phyloP scores from a whole-genome alignment of 208 protist genomes.

The Hexamita inflata region DNA sequence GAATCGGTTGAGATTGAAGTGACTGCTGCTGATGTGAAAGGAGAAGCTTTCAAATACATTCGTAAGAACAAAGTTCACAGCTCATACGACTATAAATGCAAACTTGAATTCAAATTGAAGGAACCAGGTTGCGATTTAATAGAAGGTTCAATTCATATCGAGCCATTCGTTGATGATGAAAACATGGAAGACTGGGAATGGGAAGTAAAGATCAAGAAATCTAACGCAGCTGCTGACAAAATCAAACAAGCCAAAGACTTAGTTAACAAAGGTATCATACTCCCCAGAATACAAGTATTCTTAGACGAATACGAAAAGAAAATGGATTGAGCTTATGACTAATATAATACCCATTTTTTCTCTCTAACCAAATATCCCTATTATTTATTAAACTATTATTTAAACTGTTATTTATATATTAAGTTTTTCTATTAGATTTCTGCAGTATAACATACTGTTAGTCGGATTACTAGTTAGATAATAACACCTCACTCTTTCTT shows the following conservation, averaged over 20 bases:
- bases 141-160: background rate
- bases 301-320: too few relatives aligned
- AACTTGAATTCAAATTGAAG: background rate
- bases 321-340: too few relatives aligned
- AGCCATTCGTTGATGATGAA: conserved; percentile 1
- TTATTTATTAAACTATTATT: too few relatives aligned
- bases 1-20: background rate
- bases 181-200: background rate
- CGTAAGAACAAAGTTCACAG: conserved; percentile 3
- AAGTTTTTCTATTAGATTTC: too few relatives aligned
- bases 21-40: background rate
- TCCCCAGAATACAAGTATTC: too few relatives aligned
- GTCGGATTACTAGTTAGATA: too few relatives aligned
- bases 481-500: background rate
- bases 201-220: background rate
- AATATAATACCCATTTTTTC: too few relatives aligned
- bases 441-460: too few relatives aligned
- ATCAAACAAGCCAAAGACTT: too few relatives aligned
- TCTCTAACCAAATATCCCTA: too few relatives aligned
- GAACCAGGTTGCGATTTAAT: background rate
- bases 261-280: too few relatives aligned
- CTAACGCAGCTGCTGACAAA: background rate
- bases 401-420: too few relatives aligned
- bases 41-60: conserved; percentile 21
- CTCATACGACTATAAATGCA: conserved; percentile 21